Conservation (phyloP, 768 basidiomycete species). For the Candolleomyces eurysporus region DNA sequence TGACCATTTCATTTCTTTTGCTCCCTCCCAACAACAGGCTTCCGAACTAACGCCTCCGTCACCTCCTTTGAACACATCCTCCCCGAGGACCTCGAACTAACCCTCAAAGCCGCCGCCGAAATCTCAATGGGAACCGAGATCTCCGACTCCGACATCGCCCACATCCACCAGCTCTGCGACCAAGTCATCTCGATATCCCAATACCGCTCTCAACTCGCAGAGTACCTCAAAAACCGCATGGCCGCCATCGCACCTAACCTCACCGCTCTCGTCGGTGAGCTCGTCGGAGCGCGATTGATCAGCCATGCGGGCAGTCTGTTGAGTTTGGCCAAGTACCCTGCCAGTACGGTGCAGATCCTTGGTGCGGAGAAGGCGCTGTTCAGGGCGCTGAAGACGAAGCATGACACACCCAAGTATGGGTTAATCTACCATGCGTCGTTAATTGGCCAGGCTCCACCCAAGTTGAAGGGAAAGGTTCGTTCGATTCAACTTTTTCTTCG, state of each 20-base stretch:
- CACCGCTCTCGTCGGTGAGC: conserved; percentile 88
- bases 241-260: conserved; percentile 96
- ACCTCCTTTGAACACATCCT: conserved; percentile 89
- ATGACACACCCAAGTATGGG: conserved; percentile 98
- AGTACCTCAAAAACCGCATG: conserved; percentile 98
- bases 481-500: background rate
- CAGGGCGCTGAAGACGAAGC: conserved; percentile 97
- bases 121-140: conserved; percentile 99
- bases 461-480: conserved; percentile 90
- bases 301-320: conserved; percentile 95
- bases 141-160: conserved; percentile 92
- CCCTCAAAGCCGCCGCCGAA: conserved; percentile 93
- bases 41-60: conserved; percentile 88
- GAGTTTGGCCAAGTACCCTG: conserved; percentile 95
- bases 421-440: conserved; percentile 99
- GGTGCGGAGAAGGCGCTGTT: conserved; percentile 99
- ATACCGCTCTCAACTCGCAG: conserved; percentile 92
- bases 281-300: conserved; percentile 90
- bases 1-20: background rate
- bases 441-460: conserved; percentile 95
- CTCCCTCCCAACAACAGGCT: conserved; percentile 46
- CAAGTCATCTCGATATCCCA: conserved; percentile 96
- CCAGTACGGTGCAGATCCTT: conserved; percentile 96
- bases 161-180: conserved; percentile 96
- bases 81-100: conserved; percentile 95